phyloP scores from a whole-genome alignment of 2,329 filamentous ascomycete species.

The Annulohypoxylon truncatum region DNA sequence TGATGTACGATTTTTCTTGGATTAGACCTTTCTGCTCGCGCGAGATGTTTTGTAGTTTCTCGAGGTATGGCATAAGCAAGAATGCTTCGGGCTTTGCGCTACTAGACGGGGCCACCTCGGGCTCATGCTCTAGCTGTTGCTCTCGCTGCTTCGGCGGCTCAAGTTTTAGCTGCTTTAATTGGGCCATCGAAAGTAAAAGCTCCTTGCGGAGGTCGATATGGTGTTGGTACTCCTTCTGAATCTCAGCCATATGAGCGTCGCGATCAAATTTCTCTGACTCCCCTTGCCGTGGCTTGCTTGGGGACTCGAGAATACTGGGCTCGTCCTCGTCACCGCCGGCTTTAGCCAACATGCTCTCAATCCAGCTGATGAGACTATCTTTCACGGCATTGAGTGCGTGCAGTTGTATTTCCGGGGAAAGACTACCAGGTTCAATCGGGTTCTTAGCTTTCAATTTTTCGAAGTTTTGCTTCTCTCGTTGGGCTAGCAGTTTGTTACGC shows the following conservation, averaged over 20 bases:
- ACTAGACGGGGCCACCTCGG: constrained; percentile 2
- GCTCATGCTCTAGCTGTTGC: constrained; percentile 7
- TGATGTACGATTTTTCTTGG: constrained; percentile 69
- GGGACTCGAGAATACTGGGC: constrained; percentile 36
- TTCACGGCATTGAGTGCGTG: constrained; percentile 67
- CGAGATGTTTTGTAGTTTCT: constrained; percentile 63
- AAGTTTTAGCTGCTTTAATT: constrained; percentile 34
- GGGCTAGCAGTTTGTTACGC: constrained; percentile 66
- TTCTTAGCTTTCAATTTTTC: constrained; percentile 58
- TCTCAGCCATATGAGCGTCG: constrained; percentile 56
- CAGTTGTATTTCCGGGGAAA: constrained; percentile 56
- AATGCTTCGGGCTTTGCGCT: constrained; percentile 50
- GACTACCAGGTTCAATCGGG: constrained; percentile 51
- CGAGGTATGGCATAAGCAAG: constrained; percentile 68
- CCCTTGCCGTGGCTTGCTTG: constrained; percentile 29
- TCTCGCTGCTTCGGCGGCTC: constrained; percentile 24
- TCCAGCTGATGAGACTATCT: constrained; percentile 72
- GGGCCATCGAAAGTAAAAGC: constrained; percentile 57
- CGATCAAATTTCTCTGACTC: constrained; percentile 47
- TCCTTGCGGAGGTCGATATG: constrained; percentile 64
- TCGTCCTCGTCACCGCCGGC: constrained; percentile 56
- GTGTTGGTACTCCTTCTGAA: constrained; percentile 65
- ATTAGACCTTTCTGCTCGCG: constrained; percentile 68
- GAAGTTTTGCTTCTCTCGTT: constrained; percentile 67
- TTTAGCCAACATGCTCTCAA: constrained; percentile 70